Base-by-base conservation (phyloP, 257 asterid species). In the Primulina tabacum region DNA sequence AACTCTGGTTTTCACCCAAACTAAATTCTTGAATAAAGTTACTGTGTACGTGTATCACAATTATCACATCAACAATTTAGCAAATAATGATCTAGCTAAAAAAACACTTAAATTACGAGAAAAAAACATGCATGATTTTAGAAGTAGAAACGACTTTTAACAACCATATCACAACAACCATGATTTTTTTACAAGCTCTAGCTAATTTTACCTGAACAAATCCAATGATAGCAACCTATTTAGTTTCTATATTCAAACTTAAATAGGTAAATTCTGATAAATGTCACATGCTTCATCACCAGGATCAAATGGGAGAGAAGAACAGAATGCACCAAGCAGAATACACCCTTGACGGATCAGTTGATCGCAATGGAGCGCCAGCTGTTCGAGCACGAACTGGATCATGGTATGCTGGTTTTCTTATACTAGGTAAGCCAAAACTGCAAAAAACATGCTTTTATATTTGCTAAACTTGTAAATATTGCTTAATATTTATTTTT, bases 261-360 rank as follows among this genome's bases (percentile, higher is more conserved):
- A 16, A 16, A 47, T 47, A 4, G 20, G 6, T 16, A 47, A 4
- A 10, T 12, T 9, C 52, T 37, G 6, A 64, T 10, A 40, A 8
- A 0, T 18, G 18, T 38, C 68, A 2, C 4, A 21, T 11, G n/a
- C 21, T 64, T 62, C 3, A 53, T 67, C 59, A 32, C 21, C 64
- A 81, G 83, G 34, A 62, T 52, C 58, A 65, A 65, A 80, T 68
- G 82, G 86, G 73, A 56, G 82, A 80, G 76, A 85, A 79, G 47
- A 63, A 11, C 2, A 37, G 47, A 14, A 78, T 77, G 50, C 28
- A 40, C 55, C 75, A 64, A 50, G 86, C 72, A 28, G 96, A 90
- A 62, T 72, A 74, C 86, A 92, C 98, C 33, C 73, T 80, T 16
- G 98, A 92, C 38, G 93, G 97, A 35, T 82, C 89, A 0, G 95